Evolutionary conservation across 2,329 filamentous ascomycete genomes (phyloP), one percentile per base, ranked within the genome.

Genomic region (Monilinia fructicola): DNA sequence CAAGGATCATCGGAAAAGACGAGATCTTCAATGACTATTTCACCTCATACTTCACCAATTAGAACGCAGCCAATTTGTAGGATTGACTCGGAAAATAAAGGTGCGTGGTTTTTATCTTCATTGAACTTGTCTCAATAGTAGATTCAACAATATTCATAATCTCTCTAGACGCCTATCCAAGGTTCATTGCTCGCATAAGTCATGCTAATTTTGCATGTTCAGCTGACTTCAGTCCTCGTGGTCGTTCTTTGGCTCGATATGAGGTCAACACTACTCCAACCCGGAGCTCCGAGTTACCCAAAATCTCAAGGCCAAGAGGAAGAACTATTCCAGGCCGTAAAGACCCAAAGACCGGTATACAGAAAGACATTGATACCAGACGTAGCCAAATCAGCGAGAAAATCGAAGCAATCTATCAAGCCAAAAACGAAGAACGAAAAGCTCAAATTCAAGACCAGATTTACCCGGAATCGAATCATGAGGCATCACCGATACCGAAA

Each of bases 331-430:
- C 55, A 5, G n/a, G 55, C 5, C 58, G 48, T 5, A 66, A 48
- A n/a, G 28, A 61, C 6, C 26, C 21, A n/a, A 50, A 52, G 26
- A 54, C 44, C 16, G 38, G 38, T 6, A 38, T 44, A 7, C 48
- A 61, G 11, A 61, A 61, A 61, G 64, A 66, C 28, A 6, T 54
- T 16, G 55, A 65, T 9, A 54, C 14, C 1, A 12, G 55, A 26
- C 55, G 64, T 9, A 35, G 46, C 35, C 64, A 66, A 66, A 63
- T 73, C 16, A 71, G 70, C 28, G 68, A 71, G 31, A 73, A 73
- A 31, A 71, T 74, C 48, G 71, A 72, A 56, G 69, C 68, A 9
- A 63, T 74, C 6, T 73, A 73, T 42, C 67, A 56, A 42, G 71
- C 68, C 23, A 72, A 69, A 54, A 71, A 67, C 53, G 53, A 71